Evolutionary conservation across 768 basidiomycete species (phyloP), one percentile per base, ranked within the genome.

Genomic region (Pleurotus giganteus): DNA sequence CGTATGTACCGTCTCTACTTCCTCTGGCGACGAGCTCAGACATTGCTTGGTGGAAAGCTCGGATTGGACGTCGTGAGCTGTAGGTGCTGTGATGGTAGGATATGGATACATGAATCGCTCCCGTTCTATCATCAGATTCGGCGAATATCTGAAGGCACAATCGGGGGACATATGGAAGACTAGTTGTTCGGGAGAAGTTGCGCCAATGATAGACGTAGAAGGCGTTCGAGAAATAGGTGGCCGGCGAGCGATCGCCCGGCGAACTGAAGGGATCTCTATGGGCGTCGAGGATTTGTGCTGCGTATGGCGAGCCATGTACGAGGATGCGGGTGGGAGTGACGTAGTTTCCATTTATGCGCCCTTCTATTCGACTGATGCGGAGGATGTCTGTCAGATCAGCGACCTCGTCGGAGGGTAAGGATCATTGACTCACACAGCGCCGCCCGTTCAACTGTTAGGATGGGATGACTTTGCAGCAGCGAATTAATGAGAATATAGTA

Each of bases 181-280:
- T 29, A 51, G 49, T 8, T 51, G 31, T 24, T 51, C 41, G 26
- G 79, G 78, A 19, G 80, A 81, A 79, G 81, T 80, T 45, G 79
- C 77, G 59, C 80, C 80, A n/a, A 81, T 69, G 57, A 80, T 69
- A 36, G 80, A 80, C 50, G 78, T 75, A 24, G 75, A 78, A 19
- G 62, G 63, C 37, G 72, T 60, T 37, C 68, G 65, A 43, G 61
- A 60, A 37, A 58, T 53, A 34, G 73, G 67, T 17, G 71, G 70
- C 44, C 65, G 56, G n/a, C 63, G 52, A 27, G 58, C 44, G 32
- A 61, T 52, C 44, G 64, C 59, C 57, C 68, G 61, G 46, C 69
- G 70, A 51, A 69, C 63, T 44, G 57, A 59, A 15, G 78, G 78
- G 54, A 80, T 80, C 54, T 74, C 74, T 64, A 80, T 79, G 51